A percentile compares a stretch with the other conserved stretches of the same genome.
phyloP scores from a whole-genome alignment of 306 rosid genomes.

The Castanea sativa region DNA sequence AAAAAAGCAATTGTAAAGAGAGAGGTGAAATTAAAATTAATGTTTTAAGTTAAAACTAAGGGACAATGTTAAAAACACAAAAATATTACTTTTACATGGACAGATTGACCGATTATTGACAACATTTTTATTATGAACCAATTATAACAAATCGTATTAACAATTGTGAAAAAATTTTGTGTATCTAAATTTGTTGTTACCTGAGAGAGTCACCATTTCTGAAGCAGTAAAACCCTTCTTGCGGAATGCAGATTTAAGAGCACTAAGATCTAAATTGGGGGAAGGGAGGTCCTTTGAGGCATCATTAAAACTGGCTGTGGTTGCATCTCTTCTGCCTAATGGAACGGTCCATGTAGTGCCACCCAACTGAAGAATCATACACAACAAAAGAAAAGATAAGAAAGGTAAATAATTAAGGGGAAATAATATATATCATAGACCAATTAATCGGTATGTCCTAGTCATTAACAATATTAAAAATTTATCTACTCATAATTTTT shows the following conservation, averaged over 20 bases:
- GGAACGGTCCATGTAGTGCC: slow-evolving; percentile 40
- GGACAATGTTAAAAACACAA: too few species aligned
- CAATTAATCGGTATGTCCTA: too few species aligned
- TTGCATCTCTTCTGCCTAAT: slow-evolving; percentile 57
- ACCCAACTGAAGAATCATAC: slow-evolving; percentile 13
- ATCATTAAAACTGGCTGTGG: slow-evolving; percentile 33
- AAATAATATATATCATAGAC: too few species aligned
- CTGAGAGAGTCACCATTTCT: slow-evolving; percentile 53
- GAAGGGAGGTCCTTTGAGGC: slow-evolving; percentile 41
- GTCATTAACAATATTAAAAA: too few species aligned
- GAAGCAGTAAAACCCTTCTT: slow-evolving; percentile 26
- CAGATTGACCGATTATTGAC: too few species aligned
- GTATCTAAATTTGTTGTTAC: neutral
- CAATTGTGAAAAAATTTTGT: too few species aligned
- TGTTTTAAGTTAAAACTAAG: too few species aligned
- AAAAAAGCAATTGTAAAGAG: too few species aligned
- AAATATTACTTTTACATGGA: too few species aligned
- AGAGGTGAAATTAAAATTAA: too few species aligned
- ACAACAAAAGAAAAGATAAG: neutral
- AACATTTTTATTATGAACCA: neutral
- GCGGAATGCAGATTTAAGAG: slow-evolving; percentile 28
- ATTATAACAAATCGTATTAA: neutral
- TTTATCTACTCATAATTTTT: too few species aligned
- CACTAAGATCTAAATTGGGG: slow-evolving; percentile 36
- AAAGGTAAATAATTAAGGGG: neutral